Base-by-base conservation (phyloP, 257 asterid genomes). In the Misopates orontium region DNA sequence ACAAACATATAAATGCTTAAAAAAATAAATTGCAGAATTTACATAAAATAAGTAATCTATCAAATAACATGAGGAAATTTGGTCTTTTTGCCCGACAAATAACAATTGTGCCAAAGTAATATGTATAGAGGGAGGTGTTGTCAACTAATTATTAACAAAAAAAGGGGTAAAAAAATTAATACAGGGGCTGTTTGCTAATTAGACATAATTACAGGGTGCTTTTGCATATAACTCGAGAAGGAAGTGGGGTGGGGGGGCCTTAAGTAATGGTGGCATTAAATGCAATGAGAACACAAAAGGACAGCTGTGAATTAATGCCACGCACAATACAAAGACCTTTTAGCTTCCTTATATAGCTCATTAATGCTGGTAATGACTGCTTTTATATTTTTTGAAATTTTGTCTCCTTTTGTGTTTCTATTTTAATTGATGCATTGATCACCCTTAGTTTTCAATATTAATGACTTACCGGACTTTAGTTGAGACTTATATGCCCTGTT, bases 291-390 rank as follows among this genome's bases (percentile, higher is more conserved):
- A 70, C 74, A 71, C 79, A 19, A 87, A 66, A 56, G 78, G 86
- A 79, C 88, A 84, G 87, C 83, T 78, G 76, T 77, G 75, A 74
- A 73, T 86, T 71, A 83, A 66, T 83, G 81, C 78, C 22, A 69
- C 39, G 72, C 69, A 65, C 68, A 66, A 67, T 62, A 73, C 75
- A 66, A 68, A 62, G 75, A 78, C 79, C 79, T 62, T 74, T 78
- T 72, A 73, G 84, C 63, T 63, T 68, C 75, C 78, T 70, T 76
- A 31, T 65, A 64, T 64, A 63, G 71, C 54, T 59, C 82, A 79
- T 82, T 78, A 79, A 84, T 84, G 79, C 51, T 69, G 68, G 71
- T 73, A 75, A 82, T 80, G 78, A 54, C 81, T 71, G 71, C 66
- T 60, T 68, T 71, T 55, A 55, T 64, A 62, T 66, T 72, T 53